Percentiles rank a stretch among this genome's conserved stretches.
Conservation (phyloP, 495 filamentous ascomycete species). For the Cenococcum geophilum region DNA sequence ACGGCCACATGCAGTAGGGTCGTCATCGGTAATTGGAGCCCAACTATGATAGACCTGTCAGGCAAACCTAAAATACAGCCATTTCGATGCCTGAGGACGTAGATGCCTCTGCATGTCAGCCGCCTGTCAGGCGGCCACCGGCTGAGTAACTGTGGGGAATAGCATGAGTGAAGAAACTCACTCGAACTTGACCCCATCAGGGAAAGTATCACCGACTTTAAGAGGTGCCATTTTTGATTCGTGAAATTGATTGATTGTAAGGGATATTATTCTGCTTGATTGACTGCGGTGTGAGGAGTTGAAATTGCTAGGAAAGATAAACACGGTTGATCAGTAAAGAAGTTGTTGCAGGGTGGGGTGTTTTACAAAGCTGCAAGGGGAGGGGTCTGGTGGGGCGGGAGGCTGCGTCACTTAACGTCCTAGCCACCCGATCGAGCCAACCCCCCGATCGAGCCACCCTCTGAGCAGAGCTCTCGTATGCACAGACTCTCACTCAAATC, state of each 20-base stretch:
- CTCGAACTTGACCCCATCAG: constrained; percentile 69
- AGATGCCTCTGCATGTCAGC: not conserved
- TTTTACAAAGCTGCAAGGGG: constrained; percentile 1
- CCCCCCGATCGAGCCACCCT: too few species aligned
- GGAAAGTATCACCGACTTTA: constrained; percentile 78
- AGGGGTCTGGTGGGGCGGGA: not conserved
- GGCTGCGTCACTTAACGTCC: not conserved
- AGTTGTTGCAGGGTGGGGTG: not conserved
- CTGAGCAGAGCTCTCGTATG: too few species aligned
- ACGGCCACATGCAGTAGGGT: constrained; percentile 64
- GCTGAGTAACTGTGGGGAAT: constrained; percentile 47
- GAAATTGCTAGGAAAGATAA: not conserved
- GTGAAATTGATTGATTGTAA: constrained; percentile 2
- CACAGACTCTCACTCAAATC: too few species aligned
- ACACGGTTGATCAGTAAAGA: not conserved
- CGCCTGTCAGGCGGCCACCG: not conserved
- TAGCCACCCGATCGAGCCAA: too few species aligned
- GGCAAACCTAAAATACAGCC: not conserved
- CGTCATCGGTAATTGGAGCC: constrained; percentile 38
- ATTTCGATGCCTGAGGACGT: not conserved
- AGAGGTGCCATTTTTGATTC: constrained; percentile 58
- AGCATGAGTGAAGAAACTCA: constrained; percentile 48
- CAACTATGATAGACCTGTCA: constrained; percentile 30
- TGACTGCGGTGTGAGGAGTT: not conserved
- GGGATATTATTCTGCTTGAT: not conserved